These are phyloP conservation scores for Globisporangium sylvaticum DNA, from an alignment of 352 stramenopile species.

Conservation along the genomic window DNA sequence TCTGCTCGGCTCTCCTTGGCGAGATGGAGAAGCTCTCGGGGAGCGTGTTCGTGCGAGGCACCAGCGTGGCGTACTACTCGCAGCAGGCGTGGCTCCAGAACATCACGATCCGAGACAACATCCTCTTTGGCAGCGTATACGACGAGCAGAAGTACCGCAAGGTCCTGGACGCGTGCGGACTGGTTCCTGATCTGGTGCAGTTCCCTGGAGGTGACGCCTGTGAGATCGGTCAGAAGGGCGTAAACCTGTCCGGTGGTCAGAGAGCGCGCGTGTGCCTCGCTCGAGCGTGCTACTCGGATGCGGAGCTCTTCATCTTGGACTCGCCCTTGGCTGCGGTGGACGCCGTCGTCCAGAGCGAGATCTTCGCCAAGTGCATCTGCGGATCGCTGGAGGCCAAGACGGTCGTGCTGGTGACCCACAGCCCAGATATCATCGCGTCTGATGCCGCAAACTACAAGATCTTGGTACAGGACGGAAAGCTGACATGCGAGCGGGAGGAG, in stretches of 20 bases:
- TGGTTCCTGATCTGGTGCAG: background rate
- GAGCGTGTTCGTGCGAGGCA: background rate
- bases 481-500: background rate
- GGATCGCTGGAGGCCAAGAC: conserved; percentile 23
- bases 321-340: conserved; percentile 89
- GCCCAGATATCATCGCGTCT: background rate
- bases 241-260: background rate
- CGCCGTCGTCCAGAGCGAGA: conserved; percentile 80
- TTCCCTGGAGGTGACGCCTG: background rate
- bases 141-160: background rate
- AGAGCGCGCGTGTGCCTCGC: conserved; percentile 1
- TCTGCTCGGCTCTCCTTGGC: background rate
- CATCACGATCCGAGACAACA: background rate
- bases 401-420: conserved; percentile 20
- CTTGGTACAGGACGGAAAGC: background rate
- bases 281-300: conserved; percentile 1
- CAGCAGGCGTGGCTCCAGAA: background rate
- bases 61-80: background rate
- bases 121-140: background rate
- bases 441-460: background rate
- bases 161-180: background rate
- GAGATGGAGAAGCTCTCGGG: background rate
- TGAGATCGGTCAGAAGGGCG: background rate
- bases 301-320: conserved; percentile 73
- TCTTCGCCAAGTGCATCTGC: conserved; percentile 47